Percentiles rank a stretch among this genome's conserved stretches.
Evolutionary conservation across 2,329 filamentous ascomycete genomes (phyloP).

Genomic region (Arthrobotrys pseudoclavata): DNA sequence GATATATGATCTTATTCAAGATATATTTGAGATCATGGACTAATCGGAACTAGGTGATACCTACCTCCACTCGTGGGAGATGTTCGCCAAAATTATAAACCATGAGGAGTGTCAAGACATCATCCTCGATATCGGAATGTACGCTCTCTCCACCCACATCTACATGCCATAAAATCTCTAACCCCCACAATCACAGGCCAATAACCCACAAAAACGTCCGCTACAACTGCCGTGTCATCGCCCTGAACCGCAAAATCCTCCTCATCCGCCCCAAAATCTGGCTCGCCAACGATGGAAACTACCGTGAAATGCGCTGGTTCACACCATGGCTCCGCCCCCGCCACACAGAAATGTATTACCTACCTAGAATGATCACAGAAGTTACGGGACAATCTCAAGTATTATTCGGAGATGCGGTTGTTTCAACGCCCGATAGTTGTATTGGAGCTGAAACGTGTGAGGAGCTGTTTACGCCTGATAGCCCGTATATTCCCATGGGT

Average conservation of each 20-base stretch:
- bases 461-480: constrained; percentile 75
- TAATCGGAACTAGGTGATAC: constrained; percentile 67
- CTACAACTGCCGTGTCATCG: constrained; percentile 77
- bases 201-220: constrained; percentile 74
- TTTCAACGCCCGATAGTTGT: constrained; percentile 74
- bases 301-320: constrained; percentile 74
- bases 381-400: constrained; percentile 73
- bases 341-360: constrained; percentile 75
- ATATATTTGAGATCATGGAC: constrained; percentile 61
- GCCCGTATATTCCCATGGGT: constrained; percentile 73
- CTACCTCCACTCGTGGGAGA: constrained; percentile 75
- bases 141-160: constrained; percentile 6
- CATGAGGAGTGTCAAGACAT: constrained; percentile 76
- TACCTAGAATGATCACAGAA: constrained; percentile 73
- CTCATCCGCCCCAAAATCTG: constrained; percentile 80
- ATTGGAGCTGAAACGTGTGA: constrained; percentile 78
- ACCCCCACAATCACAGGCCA: constrained; percentile 65
- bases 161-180: not conserved
- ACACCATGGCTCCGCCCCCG: constrained; percentile 74
- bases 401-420: constrained; percentile 77
- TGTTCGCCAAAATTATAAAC: constrained; percentile 73
- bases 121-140: constrained; percentile 74
- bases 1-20: constrained; percentile 48
- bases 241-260: constrained; percentile 76
- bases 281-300: constrained; percentile 79